Conservation (phyloP, 306 rosid species). For the Amphicarpaea edgeworthii region DNA sequence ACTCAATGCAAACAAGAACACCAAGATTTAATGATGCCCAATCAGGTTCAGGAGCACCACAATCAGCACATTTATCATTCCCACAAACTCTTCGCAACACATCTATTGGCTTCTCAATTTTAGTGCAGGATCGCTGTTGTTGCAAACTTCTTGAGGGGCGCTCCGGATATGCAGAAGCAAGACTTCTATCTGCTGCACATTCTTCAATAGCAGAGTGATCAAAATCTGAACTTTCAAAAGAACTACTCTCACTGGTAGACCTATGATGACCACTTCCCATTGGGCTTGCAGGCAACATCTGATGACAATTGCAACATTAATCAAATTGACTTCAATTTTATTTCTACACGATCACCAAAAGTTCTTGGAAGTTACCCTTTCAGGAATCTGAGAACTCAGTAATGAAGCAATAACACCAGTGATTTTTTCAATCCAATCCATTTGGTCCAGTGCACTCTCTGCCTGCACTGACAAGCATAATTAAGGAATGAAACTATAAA, state of each 20-base stretch:
- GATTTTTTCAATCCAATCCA: slow-evolving; percentile 99
- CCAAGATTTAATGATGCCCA: slow-evolving; percentile 99
- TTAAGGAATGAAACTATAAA: slow-evolving; percentile 55
- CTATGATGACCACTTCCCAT: slow-evolving; percentile 93
- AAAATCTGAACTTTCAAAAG: slow-evolving; percentile 97
- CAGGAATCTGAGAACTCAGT: slow-evolving; percentile 97
- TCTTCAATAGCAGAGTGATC: slow-evolving; percentile 88
- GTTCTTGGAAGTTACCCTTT: slow-evolving; percentile 68
- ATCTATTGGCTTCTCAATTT: slow-evolving; percentile 94
- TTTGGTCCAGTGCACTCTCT: slow-evolving; percentile 99
- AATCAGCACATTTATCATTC: slow-evolving; percentile 97
- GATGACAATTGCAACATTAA: slow-evolving; percentile 50
- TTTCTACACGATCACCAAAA: slow-evolving; percentile 37
- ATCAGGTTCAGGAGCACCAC: slow-evolving; percentile 97
- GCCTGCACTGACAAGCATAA: slow-evolving; percentile 97
- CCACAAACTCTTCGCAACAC: slow-evolving; percentile 85
- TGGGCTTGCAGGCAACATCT: slow-evolving; percentile 91
- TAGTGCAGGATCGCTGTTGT: slow-evolving; percentile 76
- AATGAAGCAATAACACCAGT: slow-evolving; percentile 99
- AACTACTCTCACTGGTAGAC: slow-evolving; percentile 98
- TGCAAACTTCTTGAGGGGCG: slow-evolving; percentile 81
- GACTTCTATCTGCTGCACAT: slow-evolving; percentile 75
- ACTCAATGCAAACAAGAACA: slow-evolving; percentile 97
- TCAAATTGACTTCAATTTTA: slow-evolving; percentile 40
- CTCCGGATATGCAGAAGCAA: slow-evolving; percentile 60